Conservation (phyloP, 2,329 filamentous ascomycete genomes). For the Aspergillus aculeatus region DNA sequence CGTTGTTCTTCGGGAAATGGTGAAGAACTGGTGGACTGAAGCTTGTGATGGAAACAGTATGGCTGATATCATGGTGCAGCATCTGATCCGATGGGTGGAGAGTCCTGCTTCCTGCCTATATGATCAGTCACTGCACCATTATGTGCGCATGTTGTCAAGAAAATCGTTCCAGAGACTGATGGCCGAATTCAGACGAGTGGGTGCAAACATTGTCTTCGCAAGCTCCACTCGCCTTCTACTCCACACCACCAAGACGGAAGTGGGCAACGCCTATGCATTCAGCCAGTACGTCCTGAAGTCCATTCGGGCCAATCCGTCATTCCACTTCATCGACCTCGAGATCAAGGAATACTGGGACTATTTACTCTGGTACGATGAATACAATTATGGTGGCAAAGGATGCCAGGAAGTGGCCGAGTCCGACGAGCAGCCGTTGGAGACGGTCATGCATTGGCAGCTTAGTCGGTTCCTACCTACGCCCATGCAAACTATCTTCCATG, state of each 20-base stretch:
- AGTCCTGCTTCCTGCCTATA: conserved; percentile 92
- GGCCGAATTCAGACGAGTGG: conserved; percentile 92
- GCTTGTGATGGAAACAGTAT: conserved; percentile 86
- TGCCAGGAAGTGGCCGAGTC: conserved; percentile 74
- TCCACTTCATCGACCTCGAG: conserved; percentile 94
- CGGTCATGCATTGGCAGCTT: conserved; percentile 98
- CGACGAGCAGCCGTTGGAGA: conserved; percentile 79
- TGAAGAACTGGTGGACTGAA: conserved; percentile 97
- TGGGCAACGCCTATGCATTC: conserved; percentile 95
- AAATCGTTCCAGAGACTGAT: conserved; percentile 97
- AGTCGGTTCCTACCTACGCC: conserved; percentile 79
- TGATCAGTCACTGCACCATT: conserved; percentile 90
- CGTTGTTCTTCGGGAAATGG: conserved; percentile 91
- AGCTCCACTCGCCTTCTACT: conserved; percentile 84
- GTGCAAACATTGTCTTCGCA: conserved; percentile 93
- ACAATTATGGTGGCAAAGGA: conserved; percentile 95
- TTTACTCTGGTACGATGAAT: conserved; percentile 97
- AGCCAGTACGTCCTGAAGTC: conserved; percentile 97
- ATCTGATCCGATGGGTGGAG: conserved; percentile 96
- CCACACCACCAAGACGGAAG: conserved; percentile 94
- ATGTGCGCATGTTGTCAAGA: conserved; percentile 97
- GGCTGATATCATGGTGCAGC: conserved; percentile 96
- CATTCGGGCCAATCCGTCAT: conserved; percentile 90
- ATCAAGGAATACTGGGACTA: conserved; percentile 99
- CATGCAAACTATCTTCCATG: conserved; percentile 80